Evolutionary conservation across 176 grass and related monocot species (phyloP).

Genomic region (Rhynchospora breviuscula): DNA sequence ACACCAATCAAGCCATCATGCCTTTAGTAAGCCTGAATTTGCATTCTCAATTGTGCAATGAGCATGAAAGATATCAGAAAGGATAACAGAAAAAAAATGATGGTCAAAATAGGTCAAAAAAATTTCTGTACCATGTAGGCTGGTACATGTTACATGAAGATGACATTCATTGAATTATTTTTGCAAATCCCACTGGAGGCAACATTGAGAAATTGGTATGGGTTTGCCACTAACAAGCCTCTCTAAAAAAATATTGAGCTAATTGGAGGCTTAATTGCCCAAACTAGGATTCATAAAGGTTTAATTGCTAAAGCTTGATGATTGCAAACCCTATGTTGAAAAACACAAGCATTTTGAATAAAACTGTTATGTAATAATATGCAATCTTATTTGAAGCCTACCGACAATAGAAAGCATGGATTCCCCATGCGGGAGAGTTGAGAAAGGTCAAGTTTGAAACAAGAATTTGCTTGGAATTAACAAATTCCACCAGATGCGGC

Average conservation of each 20-base stretch:
- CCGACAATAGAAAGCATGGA: slow-evolving; percentile 83
- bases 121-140: neutral
- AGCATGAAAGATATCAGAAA: neutral
- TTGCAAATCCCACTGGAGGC: neutral
- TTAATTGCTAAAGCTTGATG: neutral
- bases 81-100: neutral
- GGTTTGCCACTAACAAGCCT: too few species aligned
- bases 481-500: slow-evolving; percentile 77
- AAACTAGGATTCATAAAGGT: neutral
- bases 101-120: neutral
- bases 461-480: slow-evolving; percentile 50
- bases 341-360: slow-evolving; percentile 2
- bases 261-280: neutral
- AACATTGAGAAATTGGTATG: neutral
- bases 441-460: slow-evolving; percentile 84
- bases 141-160: neutral
- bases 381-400: slow-evolving; percentile 20
- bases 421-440: slow-evolving; percentile 83
- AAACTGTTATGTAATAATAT: neutral
- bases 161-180: neutral
- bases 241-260: neutral
- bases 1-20: neutral
- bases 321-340: slow-evolving; percentile 12
- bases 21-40: neutral
- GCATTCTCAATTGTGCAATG: neutral